Evolutionary conservation across 139 green algal species (phyloP), one percentile per base, ranked within the genome.

Genomic region (Chlamydomonas sphaeroides): DNA sequence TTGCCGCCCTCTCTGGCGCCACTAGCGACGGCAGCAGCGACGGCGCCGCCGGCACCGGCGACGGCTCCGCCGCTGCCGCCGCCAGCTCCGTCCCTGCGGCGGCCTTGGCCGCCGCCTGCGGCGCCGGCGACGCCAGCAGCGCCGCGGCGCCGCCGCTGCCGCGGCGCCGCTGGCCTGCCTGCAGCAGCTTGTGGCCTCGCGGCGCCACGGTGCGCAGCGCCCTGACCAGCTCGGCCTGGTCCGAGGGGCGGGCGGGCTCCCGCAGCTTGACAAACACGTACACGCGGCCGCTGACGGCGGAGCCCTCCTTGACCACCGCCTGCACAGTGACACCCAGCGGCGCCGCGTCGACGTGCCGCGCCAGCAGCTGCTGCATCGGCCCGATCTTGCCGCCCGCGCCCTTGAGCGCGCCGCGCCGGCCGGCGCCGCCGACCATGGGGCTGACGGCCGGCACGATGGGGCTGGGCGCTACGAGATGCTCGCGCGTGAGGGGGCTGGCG

Each of bases 291-390:
- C 30, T 25, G 26, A 10, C 51, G 5, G 59, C n/a, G 39, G 38
- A 62, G 59, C 74, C 59, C 21, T 83, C 76, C 62, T 73, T 73
- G 32, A 68, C 62, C 20, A 83, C 76, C n/a, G 76, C 76, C 33
- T 83, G 76, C 56, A 83, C 53, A 23, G 33, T 33, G 59, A 83
- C 45, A n/a, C 65, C 48, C 62, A 83, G 21, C 38, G 45, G 62
- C 5, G 2, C 5, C 17, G 33, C 45, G 42, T 83, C 76, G 10
- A 33, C n/a, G 76, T 83, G 76, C 38, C 32, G 28, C 5, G 62
- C 76, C 5, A 7, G 25, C 8, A 83, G 74, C 74, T 48, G 42
- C 39, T 63, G 74, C 15, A 35, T 17, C 15, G 74, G 74, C 8
- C 74, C 61, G 21, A 70, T 59, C 74, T 71, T 68, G 35, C 56